Conservation (phyloP, 192 early-diverging fungal species). For the Dimargaris verticillata region DNA sequence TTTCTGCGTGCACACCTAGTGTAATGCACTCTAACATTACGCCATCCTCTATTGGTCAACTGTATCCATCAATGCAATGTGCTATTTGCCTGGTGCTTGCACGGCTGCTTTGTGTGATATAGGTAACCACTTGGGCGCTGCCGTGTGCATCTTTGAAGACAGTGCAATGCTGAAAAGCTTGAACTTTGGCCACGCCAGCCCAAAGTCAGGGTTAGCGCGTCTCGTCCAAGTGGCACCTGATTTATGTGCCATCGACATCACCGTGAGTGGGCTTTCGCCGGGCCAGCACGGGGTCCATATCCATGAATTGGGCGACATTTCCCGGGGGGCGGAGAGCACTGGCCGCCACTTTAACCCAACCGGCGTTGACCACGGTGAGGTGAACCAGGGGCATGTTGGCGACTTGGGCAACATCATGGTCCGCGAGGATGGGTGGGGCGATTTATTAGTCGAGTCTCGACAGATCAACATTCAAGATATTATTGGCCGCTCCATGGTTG, state of each 20-base stretch:
- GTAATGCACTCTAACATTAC: background rate
- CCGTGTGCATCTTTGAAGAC: conserved; percentile 80
- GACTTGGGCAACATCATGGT: conserved; percentile 53
- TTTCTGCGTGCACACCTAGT: background rate
- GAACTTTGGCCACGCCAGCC: conserved; percentile 10
- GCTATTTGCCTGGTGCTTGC: background rate
- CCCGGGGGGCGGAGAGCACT: conserved; percentile 30
- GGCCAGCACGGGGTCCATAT: conserved; percentile 54
- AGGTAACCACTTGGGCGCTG: conserved; percentile 53
- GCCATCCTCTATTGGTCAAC: background rate
- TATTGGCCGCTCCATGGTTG: conserved; percentile 73
- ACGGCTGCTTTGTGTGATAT: background rate
- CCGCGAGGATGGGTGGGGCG: conserved; percentile 49
- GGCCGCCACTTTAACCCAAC: conserved; percentile 39
- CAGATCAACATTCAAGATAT: conserved; percentile 75
- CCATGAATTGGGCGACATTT: conserved; percentile 68
- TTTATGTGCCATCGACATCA: conserved; percentile 65
- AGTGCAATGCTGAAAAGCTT: conserved; percentile 15
- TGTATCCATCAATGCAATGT: background rate
- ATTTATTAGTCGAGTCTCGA: conserved; percentile 51
- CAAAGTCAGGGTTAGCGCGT: conserved; percentile 47
- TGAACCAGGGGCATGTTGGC: conserved; percentile 34
- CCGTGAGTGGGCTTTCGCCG: conserved; percentile 46
- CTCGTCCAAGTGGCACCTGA: conserved; percentile 58
- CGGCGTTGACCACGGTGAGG: conserved; percentile 26